Evolutionary conservation across 1,284 basidiomycete species (phyloP).

Genomic region (Tilletiopsis washingtonensis): DNA sequence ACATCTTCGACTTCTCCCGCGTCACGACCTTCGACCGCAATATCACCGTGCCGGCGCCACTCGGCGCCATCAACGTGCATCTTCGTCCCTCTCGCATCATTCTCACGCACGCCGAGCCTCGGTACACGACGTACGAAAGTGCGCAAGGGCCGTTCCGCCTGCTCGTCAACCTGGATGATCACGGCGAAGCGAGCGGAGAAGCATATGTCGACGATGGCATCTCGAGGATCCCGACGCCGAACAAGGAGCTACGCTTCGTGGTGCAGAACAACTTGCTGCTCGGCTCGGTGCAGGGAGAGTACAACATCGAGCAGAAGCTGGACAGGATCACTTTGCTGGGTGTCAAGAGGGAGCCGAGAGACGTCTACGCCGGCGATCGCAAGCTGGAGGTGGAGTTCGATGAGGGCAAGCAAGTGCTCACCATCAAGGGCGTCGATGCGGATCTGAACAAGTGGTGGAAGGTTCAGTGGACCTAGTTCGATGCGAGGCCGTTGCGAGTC

Average conservation of each 20-base stretch:
- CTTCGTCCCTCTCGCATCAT: conserved; percentile 17
- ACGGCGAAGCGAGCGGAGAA: conserved; percentile 54
- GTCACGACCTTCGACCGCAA: conserved; percentile 49
- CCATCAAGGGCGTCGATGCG: conserved; percentile 16
- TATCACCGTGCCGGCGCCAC: conserved; percentile 50
- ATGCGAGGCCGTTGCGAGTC: too few species aligned
- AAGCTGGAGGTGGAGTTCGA: conserved; percentile 15
- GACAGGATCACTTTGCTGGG: conserved; percentile 55
- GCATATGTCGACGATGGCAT: conserved; percentile 61
- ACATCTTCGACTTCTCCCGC: conserved; percentile 63
- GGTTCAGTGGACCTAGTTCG: conserved; percentile 15
- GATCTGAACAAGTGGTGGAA: conserved; percentile 18
- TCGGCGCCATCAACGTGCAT: conserved; percentile 40
- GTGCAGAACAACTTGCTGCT: conserved; percentile 7
- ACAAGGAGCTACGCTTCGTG: conserved; percentile 11
- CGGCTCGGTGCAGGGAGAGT: conserved; percentile 49
- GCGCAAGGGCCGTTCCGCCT: conserved; percentile 14
- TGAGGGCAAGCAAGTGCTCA: conserved; percentile 10
- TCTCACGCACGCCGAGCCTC: conserved; percentile 17
- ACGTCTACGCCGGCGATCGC: conserved; percentile 7
- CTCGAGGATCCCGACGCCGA: conserved; percentile 14
- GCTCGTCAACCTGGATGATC: conserved; percentile 50
- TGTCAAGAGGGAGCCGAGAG: conserved; percentile 17
- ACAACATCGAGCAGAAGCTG: conserved; percentile 51
- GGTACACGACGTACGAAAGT: conserved; percentile 24